Base-by-base conservation (phyloP, 148 eudicot species). In the Diospyros kaki region DNA sequence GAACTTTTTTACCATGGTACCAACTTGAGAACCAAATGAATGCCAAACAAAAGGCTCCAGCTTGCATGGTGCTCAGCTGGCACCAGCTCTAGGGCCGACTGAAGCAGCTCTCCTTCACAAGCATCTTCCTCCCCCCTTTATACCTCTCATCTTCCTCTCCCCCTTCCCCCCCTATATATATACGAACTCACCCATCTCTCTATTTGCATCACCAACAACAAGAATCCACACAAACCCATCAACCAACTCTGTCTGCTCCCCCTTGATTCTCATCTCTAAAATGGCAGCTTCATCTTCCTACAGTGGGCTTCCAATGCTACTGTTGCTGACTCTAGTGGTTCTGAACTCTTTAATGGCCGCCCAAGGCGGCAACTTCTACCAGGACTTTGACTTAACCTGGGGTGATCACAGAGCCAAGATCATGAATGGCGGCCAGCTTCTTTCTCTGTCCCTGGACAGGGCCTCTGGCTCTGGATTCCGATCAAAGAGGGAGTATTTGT, bases 311-410 rank as follows among this genome's bases (percentile, higher is more conserved):
- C 55, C 68, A 44, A n/a, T 43, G 48, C 5, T 61, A 39, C 15
- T 66, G 58, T 28, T 80, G 65, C 73, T 84, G 28, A 45, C 28
- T 9, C 38, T 72, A 60, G 13, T 77, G 40, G 62, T 28, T 28
- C 28, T 78, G 53, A 64, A 51, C 62, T 75, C 71, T 45, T 64
- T 77, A 43, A 54, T 63, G 60, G 71, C 64, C 45, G 81, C 66
- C 58, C 65, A 70, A 58, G 83, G 82, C 9, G 87, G 86, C 42
- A 83, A 83, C 55, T 88, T 88, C 72, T 68, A 86, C 43, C 88
- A 86, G 78, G 92, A 88, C 75, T 88, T 88, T 74, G 88, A 86
- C 63, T 76, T 83, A 18, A 86, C 89, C 50, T 88, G 83, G 77
- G 92, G 92, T 59, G 92, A 86, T 76, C 78, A 80, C 2, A 73